phyloP scores from a whole-genome alignment of 371 early-diverging fungal species.

The Mycotypha africana region DNA sequence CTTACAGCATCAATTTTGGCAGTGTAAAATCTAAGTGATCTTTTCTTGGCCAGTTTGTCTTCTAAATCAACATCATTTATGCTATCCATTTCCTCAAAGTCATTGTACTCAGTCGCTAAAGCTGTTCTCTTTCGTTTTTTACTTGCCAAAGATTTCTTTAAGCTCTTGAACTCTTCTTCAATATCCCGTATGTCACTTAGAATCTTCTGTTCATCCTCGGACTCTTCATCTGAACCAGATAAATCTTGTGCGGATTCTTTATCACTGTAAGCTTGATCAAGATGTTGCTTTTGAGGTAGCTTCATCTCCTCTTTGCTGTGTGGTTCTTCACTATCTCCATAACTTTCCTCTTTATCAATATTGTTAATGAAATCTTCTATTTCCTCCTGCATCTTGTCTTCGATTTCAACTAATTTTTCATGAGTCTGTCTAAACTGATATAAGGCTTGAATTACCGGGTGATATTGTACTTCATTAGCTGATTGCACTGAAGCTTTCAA shows the following conservation, averaged over 20 bases:
- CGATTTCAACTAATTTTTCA: slow-evolving; percentile 29
- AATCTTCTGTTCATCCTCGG: slow-evolving; percentile 30
- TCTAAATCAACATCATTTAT: slow-evolving; percentile 74
- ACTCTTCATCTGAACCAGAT: slow-evolving; percentile 19
- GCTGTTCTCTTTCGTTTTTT: slow-evolving; percentile 45
- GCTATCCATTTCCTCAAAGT: slow-evolving; percentile 76
- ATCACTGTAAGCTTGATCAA: not conserved
- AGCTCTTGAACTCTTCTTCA: slow-evolving; percentile 46
- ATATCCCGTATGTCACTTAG: slow-evolving; percentile 34
- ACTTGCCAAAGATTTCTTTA: slow-evolving; percentile 18
- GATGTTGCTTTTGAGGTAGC: no score
- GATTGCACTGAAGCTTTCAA: slow-evolving; percentile 59
- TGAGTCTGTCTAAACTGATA: slow-evolving; percentile 68
- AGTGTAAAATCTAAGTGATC: slow-evolving; percentile 67
- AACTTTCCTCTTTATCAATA: not conserved
- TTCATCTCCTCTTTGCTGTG: slow-evolving; percentile 16
- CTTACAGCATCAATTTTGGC: slow-evolving; percentile 66
- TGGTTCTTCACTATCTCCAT: not conserved
- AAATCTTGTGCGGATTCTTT: slow-evolving; percentile 6
- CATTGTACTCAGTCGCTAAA: slow-evolving; percentile 35
- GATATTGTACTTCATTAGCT: slow-evolving; percentile 55
- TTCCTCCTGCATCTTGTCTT: no score
- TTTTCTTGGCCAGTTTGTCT: slow-evolving; percentile 71
- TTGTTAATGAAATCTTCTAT: no score
- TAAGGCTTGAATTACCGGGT: slow-evolving; percentile 80